phyloP scores from a whole-genome alignment of 2,329 filamentous ascomycete species.

The Balansia obtecta region DNA sequence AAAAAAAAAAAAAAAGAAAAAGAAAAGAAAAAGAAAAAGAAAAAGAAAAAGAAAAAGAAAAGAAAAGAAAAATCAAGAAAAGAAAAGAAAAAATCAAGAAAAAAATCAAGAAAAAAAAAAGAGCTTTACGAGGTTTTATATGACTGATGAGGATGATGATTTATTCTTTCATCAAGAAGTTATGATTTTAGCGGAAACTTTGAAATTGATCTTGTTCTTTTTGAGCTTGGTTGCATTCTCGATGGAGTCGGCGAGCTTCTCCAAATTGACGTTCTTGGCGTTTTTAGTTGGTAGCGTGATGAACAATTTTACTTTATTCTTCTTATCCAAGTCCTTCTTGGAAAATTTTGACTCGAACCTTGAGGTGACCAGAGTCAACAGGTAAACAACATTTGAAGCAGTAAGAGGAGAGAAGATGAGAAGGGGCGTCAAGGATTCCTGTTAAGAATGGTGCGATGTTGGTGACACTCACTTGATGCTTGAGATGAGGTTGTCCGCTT shows the following conservation, averaged over 20 bases:
- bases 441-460: not conserved
- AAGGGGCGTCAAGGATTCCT: too few relatives aligned
- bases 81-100: not conserved
- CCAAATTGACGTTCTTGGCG: conserved; percentile 18
- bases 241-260: conserved; percentile 21
- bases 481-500: conserved; percentile 19
- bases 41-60: not conserved
- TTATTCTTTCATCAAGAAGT: conserved; percentile 11
- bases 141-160: conserved; percentile 4
- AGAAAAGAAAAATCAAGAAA: not conserved
- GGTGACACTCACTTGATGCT: conserved; percentile 25
- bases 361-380: not conserved
- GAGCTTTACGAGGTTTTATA: not conserved
- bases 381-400: not conserved
- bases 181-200: conserved; percentile 20
- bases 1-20: conserved; percentile 2
- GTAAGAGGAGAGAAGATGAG: not conserved
- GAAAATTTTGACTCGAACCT: conserved; percentile 4
- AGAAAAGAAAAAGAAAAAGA: not conserved
- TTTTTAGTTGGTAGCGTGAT: conserved; percentile 21
- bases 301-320: conserved; percentile 23
- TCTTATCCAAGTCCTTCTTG: conserved; percentile 17
- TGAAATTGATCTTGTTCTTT: conserved; percentile 18
- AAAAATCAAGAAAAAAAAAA: not conserved
- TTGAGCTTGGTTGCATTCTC: conserved; percentile 22